phyloP scores from a whole-genome alignment of 2,329 filamentous ascomycete species.

The Sclerotinia spermophila region DNA sequence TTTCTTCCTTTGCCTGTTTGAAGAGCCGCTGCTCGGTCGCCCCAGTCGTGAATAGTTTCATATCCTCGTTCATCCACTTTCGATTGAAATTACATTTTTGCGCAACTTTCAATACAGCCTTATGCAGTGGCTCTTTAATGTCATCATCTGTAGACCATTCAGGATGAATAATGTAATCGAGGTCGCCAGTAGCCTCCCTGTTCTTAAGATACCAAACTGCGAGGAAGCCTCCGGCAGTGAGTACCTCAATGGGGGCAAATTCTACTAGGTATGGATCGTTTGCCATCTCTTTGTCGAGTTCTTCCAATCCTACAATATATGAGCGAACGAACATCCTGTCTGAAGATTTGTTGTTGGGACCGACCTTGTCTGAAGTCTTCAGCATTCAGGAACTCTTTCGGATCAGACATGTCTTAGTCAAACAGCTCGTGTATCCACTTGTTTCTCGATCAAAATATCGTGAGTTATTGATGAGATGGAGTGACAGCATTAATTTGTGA shows the following conservation, averaged over 20 bases:
- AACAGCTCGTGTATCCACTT: too few relatives aligned
- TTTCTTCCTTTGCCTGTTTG: background rate
- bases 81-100: background rate
- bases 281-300: constrained; percentile 7
- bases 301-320: background rate
- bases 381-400: background rate
- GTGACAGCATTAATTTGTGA: too few relatives aligned
- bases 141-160: background rate
- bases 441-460: too few relatives aligned
- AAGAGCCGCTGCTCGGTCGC: background rate
- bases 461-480: too few relatives aligned
- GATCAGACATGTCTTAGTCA: background rate
- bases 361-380: background rate
- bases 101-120: background rate
- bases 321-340: background rate
- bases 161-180: background rate
- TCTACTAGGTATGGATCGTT: background rate
- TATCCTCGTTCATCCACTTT: constrained; percentile 1
- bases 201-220: background rate
- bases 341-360: too few relatives aligned
- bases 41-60: background rate
- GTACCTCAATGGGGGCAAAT: constrained; percentile 3
- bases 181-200: background rate
- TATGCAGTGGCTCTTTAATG: background rate
- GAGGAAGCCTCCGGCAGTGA: constrained; percentile 11